Base-by-base conservation (phyloP, 2,329 filamentous ascomycete species). In the Ophiostoma montium region DNA sequence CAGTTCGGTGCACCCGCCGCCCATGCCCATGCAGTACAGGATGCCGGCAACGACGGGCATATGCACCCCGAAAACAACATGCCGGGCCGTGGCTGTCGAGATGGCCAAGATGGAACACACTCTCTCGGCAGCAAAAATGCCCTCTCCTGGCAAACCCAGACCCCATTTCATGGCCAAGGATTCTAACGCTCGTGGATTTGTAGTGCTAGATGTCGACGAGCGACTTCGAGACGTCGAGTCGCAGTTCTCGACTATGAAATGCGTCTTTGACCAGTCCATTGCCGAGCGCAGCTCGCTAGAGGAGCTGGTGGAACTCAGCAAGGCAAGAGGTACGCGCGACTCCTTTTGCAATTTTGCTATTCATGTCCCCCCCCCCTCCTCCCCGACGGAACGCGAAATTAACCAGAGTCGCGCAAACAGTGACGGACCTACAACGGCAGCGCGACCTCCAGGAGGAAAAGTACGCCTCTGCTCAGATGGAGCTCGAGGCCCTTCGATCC, bases 171-270 rank as follows among this genome's bases (percentile, higher is more conserved):
- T 38, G 23, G 82, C 75, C 56, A 84, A 80, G 68, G 68, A 81
- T 71, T 86, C 88, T 80, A 82, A 86, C 73, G 67, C 75, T 56
- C 72, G 69, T 58, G 65, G 62, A 32, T 76, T 70, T 65, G 55
- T 75, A 86, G 84, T 76, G 59, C 90, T 83, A 75, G 87, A 95
- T 62, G 79, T 88, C 56, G 82, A 88, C 57, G 77, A 77, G 53
- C 79, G 82, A 55, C 75, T 95, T 56, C 80, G 81, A 54, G 75
- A 80, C 52, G 82, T 95, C 66, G 86, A 94, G 58, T 70, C 72
- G 16, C 74, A 90, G 58, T 87, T 87, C 60, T 73, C 75, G 44
- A 70, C 75, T 52, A 71, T 96, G 53, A 82, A 83, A 59, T 74
- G 82, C 51, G 81, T 84, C 54, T 78, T 95, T 60, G 78, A 79